Percentiles rank a stretch among this genome's conserved stretches.
Conservation (phyloP, 768 basidiomycete species). For the Imleria badia region DNA sequence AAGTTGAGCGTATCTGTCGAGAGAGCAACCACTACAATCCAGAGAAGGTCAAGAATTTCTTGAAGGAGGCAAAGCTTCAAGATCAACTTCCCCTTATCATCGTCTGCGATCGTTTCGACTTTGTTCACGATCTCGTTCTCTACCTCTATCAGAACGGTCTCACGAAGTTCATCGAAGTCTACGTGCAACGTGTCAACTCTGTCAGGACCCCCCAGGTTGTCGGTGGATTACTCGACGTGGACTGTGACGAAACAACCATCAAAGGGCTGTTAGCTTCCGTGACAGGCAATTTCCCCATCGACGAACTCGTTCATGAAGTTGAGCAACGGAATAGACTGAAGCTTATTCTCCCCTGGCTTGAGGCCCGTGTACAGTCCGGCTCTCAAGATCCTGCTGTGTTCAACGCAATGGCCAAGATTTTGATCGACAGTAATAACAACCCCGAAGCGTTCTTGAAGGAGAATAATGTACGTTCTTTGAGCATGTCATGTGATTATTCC, state of each 20-base stretch:
- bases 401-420: slow-evolving; percentile 98
- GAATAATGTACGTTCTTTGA: slow-evolving; percentile 73
- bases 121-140: slow-evolving; percentile 97
- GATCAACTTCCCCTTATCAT: slow-evolving; percentile 99
- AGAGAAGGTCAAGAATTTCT: slow-evolving; percentile 99
- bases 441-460: slow-evolving; percentile 98
- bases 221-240: slow-evolving; percentile 94
- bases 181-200: slow-evolving; percentile 98
- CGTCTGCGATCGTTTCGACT: slow-evolving; percentile 99
- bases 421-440: slow-evolving; percentile 98
- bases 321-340: slow-evolving; percentile 96
- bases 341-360: slow-evolving; percentile 96
- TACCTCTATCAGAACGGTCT: slow-evolving; percentile 98
- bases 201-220: slow-evolving; percentile 96
- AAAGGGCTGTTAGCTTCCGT: slow-evolving; percentile 93
- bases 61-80: slow-evolving; percentile 94
- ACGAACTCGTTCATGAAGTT: slow-evolving; percentile 96
- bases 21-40: slow-evolving; percentile 98
- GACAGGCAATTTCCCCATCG: slow-evolving; percentile 95
- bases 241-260: slow-evolving; percentile 95
- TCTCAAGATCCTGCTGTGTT: slow-evolving; percentile 91
- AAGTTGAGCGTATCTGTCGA: slow-evolving; percentile 97
- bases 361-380: slow-evolving; percentile 89
- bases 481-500: neutral
- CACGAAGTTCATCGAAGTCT: slow-evolving; percentile 98